Percentiles rank a stretch among this genome's conserved stretches.
These are phyloP conservation scores for Plectranthus barbatus DNA, from an alignment of 257 asterid species.

Conservation along the genomic window DNA sequence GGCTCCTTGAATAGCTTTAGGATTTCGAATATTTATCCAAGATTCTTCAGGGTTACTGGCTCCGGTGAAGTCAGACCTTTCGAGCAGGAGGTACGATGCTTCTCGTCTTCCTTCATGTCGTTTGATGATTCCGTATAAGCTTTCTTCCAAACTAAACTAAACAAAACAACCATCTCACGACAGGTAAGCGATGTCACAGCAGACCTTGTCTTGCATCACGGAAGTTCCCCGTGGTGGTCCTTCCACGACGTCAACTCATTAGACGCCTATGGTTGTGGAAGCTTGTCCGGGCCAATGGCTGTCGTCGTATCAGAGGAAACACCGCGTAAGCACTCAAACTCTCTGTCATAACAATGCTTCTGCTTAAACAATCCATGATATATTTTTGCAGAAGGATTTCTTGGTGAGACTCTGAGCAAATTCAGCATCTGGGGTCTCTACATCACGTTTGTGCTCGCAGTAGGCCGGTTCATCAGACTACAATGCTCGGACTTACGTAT, in stretches of 20 bases:
- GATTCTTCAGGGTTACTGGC: slow-evolving; percentile 90
- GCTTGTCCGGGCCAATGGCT: slow-evolving; percentile 88
- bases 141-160: too few relatives aligned
- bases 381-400: slow-evolving; percentile 82
- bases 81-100: slow-evolving; percentile 75
- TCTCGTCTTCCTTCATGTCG: not conserved
- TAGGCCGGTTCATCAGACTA: slow-evolving; percentile 92
- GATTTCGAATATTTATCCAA: slow-evolving; percentile 59
- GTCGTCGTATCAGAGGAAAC: slow-evolving; percentile 95
- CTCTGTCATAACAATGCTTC: too few relatives aligned
- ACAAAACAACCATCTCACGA: too few relatives aligned
- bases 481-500: slow-evolving; percentile 94
- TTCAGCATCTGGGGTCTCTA: slow-evolving; percentile 98
- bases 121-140: too few relatives aligned
- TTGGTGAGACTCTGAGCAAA: slow-evolving; percentile 98
- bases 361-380: too few relatives aligned
- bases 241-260: slow-evolving; percentile 57
- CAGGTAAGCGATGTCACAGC: slow-evolving; percentile 41
- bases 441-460: slow-evolving; percentile 98
- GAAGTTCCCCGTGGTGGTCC: slow-evolving; percentile 80
- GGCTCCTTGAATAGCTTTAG: slow-evolving; percentile 72
- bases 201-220: slow-evolving; percentile 65
- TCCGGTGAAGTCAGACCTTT: slow-evolving; percentile 89
- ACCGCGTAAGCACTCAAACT: slow-evolving; percentile 81
- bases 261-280: slow-evolving; percentile 53